Conservation (phyloP, 1,139 yeast genomes). For the Yamadazyma conglobata region DNA sequence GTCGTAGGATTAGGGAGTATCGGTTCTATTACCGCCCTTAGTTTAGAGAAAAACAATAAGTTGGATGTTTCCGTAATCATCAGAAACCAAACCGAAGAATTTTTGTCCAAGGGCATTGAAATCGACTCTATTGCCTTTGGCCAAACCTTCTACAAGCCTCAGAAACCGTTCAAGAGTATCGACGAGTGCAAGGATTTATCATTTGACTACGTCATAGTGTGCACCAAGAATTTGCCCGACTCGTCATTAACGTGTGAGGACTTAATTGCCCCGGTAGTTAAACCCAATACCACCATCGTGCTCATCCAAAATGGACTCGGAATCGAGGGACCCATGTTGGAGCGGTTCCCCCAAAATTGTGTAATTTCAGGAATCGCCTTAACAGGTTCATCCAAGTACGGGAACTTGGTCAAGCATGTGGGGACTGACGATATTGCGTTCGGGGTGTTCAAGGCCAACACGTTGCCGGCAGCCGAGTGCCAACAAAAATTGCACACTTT, state of each 20-base stretch:
- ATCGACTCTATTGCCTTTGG: constrained; percentile 66
- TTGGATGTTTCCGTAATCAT: constrained; percentile 59
- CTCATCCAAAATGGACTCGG: constrained; percentile 75
- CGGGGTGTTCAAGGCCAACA: constrained; percentile 47
- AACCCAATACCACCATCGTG: constrained; percentile 50
- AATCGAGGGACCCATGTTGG: constrained; percentile 59
- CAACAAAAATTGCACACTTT: constrained; percentile 35
- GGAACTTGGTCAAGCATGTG: constrained; percentile 49
- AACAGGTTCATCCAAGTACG: constrained; percentile 59
- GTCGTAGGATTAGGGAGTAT: constrained; percentile 54
- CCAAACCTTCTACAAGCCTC: constrained; percentile 52
- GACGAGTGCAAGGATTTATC: constrained; percentile 31
- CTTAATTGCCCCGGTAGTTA: constrained; percentile 54
- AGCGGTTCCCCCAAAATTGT: constrained; percentile 53
- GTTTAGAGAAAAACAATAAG: constrained; percentile 42
- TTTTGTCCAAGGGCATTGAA: constrained; percentile 50
- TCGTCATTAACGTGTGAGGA: constrained; percentile 52
- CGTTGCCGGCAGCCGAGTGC: constrained; percentile 17
- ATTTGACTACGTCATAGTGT: constrained; percentile 63
- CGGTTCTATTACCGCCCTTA: constrained; percentile 65
- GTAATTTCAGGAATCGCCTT: constrained; percentile 68
- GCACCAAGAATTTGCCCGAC: constrained; percentile 78
- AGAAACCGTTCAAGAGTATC: constrained; percentile 37
- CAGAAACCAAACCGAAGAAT: constrained; percentile 62
- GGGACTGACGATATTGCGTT: constrained; percentile 51